Conservation (phyloP, 2,329 filamentous ascomycete genomes). For the Claviceps paspali region DNA sequence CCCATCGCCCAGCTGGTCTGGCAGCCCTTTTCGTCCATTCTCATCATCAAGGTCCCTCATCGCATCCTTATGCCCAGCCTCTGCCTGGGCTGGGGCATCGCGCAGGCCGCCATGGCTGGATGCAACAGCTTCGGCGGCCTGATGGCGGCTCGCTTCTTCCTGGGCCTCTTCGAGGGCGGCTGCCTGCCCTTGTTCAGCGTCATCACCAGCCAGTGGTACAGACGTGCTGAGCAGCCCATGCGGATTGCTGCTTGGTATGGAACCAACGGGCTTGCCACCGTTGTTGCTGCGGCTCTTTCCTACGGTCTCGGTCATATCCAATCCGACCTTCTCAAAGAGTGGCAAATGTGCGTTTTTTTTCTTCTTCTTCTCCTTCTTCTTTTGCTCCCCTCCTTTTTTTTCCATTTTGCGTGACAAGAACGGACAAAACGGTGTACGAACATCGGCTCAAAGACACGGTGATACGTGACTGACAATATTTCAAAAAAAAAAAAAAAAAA, state of each 20-base stretch:
- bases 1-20: conserved; percentile 45
- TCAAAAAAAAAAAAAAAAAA: too few relatives aligned
- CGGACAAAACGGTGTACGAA: too few relatives aligned
- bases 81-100: conserved; percentile 29
- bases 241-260: conserved; percentile 53
- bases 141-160: conserved; percentile 32
- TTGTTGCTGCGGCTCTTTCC: conserved; percentile 39
- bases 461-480: too few relatives aligned
- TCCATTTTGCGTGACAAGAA: too few relatives aligned
- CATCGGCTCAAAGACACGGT: too few relatives aligned
- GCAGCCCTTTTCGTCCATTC: conserved; percentile 42
- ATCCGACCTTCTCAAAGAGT: conserved; percentile 9
- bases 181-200: conserved; percentile 32
- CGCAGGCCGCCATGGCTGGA: conserved; percentile 29
- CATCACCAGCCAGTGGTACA: conserved; percentile 33
- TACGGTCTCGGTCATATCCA: conserved; percentile 41
- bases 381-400: not conserved
- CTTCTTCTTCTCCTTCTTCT: not conserved
- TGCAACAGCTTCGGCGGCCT: conserved; percentile 32
- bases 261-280: conserved; percentile 42
- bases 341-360: conserved; percentile 10
- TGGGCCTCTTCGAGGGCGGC: conserved; percentile 34
- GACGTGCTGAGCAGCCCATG: conserved; percentile 41
- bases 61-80: conserved; percentile 39
- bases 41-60: conserved; percentile 47